Conservation (phyloP, 257 asterid species). For the Marsdenia floribunda region DNA sequence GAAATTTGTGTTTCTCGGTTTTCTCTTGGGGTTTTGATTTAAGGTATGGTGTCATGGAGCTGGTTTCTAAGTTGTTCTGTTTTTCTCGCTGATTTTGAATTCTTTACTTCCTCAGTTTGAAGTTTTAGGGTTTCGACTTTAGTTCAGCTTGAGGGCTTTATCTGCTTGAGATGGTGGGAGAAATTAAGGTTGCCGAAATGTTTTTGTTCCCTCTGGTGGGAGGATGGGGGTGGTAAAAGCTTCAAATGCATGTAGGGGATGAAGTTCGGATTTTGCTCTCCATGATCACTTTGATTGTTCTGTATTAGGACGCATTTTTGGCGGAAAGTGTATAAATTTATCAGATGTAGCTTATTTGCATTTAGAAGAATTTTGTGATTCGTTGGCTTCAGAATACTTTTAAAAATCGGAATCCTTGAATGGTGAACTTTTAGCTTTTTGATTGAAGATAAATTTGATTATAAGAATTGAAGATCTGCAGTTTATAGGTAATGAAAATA, state of each 20-base stretch:
- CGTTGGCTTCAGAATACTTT: background rate
- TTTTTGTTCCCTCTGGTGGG: background rate
- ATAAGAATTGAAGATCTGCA: background rate
- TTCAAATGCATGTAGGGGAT: background rate
- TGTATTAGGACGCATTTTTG: background rate
- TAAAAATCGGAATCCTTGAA: background rate
- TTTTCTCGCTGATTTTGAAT: constrained; percentile 2
- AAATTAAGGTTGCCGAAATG: background rate
- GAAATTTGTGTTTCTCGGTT: constrained; percentile 13
- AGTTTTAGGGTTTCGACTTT: constrained; percentile 42
- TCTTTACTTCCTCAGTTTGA: constrained; percentile 5
- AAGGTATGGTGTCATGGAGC: constrained; percentile 28
- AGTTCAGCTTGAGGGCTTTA: constrained; percentile 22
- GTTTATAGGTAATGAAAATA: background rate
- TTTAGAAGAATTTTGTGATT: background rate
- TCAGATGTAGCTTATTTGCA: background rate
- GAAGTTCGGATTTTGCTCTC: background rate
- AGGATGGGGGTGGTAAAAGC: background rate
- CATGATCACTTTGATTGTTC: background rate
- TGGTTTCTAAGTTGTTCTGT: background rate
- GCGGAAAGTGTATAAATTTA: background rate
- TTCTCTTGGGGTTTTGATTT: constrained; percentile 15
- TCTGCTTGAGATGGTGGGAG: constrained; percentile 10
- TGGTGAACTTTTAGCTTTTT: background rate
- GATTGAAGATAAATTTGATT: background rate